A percentile compares a stretch with the other conserved stretches of the same genome.
phyloP scores from a whole-genome alignment of 2,329 filamentous ascomycete genomes.

The Bipolaris bicolor region DNA sequence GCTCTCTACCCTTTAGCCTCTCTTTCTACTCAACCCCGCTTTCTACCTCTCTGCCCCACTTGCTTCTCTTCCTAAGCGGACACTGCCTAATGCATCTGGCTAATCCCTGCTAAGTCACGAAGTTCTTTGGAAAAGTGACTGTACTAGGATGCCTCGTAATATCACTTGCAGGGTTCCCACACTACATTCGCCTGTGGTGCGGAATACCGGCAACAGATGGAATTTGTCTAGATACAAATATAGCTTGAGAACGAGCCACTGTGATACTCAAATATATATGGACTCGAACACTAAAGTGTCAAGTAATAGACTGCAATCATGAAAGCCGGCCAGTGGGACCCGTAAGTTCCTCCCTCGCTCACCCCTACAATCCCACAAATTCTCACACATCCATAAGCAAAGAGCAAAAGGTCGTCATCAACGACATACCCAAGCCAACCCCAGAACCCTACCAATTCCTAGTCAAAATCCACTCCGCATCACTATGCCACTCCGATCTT shows the following conservation, averaged over 20 bases:
- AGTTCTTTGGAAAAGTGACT: no score
- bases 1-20: no score
- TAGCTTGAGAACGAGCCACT: not conserved
- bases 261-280: not conserved
- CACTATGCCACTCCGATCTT: conserved; percentile 42
- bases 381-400: conserved; percentile 16
- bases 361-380: not conserved
- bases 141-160: conserved; percentile 1
- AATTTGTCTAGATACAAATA: not conserved
- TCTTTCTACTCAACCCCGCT: no score
- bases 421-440: conserved; percentile 34
- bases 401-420: conserved; percentile 38
- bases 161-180: no score
- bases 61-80: not conserved
- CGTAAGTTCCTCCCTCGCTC: not conserved
- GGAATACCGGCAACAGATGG: no score
- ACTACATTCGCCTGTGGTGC: no score
- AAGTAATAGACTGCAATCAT: not conserved
- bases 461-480: conserved; percentile 40
- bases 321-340: conserved; percentile 16
- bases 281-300: not conserved
- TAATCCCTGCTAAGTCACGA: not conserved
- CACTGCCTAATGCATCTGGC: not conserved
- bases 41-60: not conserved
- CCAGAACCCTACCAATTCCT: conserved; percentile 36